A percentile compares a stretch with the other conserved stretches of the same genome.
phyloP scores from a whole-genome alignment of 768 basidiomycete species.

The Phylloporus rhodoxanthus region DNA sequence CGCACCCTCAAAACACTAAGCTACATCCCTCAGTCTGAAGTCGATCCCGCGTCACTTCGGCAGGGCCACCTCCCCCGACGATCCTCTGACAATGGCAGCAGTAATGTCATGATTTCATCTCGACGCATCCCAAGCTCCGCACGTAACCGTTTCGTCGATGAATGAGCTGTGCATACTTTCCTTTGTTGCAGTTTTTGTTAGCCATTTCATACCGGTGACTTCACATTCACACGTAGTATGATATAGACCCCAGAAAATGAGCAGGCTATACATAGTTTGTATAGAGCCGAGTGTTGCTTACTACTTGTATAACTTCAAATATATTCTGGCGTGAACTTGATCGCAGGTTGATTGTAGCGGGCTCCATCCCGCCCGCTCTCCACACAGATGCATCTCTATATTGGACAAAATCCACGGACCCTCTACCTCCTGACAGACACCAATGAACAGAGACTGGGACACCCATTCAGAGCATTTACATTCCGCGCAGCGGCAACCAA shows the following conservation, averaged over 20 bases:
- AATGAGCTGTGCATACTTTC: constrained; percentile 7
- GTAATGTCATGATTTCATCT: constrained; percentile 20
- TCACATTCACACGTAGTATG: not conserved
- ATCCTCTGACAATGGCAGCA: constrained; percentile 12
- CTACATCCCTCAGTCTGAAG: constrained; percentile 31
- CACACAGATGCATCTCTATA: constrained; percentile 65
- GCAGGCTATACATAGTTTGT: not conserved
- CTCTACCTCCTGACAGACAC: constrained; percentile 68
- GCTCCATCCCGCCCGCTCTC: not conserved
- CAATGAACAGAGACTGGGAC: constrained; percentile 57
- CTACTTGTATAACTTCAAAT: too few species aligned
- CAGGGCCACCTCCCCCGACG: constrained; percentile 40
- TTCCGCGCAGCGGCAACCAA: constrained; percentile 57
- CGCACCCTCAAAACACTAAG: constrained; percentile 13
- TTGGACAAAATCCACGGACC: constrained; percentile 60
- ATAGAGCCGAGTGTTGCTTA: too few species aligned
- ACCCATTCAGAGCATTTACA: constrained; percentile 58
- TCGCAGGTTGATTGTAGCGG: not conserved
- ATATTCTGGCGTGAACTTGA: not conserved
- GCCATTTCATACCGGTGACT: constrained; percentile 2
- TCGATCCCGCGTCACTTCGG: constrained; percentile 22
- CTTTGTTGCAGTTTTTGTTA: not conserved
- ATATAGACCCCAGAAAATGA: too few species aligned
- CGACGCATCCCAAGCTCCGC: constrained; percentile 13
- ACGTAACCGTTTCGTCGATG: constrained; percentile 4